Evolutionary conservation across 2,329 filamentous ascomycete species (phyloP), one percentile per base, ranked within the genome.

Genomic region (Teratosphaeria pseudoeucalypti): DNA sequence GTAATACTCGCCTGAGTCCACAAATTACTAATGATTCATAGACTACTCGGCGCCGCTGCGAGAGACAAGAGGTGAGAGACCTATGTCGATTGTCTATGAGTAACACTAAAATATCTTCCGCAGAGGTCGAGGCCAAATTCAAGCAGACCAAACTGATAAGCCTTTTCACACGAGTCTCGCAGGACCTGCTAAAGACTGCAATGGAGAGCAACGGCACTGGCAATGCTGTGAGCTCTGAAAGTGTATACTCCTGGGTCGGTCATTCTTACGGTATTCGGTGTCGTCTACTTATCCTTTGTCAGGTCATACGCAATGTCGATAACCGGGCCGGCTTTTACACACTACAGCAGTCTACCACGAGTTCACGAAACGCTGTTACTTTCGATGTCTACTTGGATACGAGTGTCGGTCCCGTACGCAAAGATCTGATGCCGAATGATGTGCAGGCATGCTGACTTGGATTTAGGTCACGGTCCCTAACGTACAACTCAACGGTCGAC

Each of bases 21-120:
- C 32, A 32, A 19, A 69, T 14, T 54, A 16, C 60, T 37, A 34
- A 58, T n/a, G 39, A 5, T 56, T 26, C 2, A 47, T 19, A 57
- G 84, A 86, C 67, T 86, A 86, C 67, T 83, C 80, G 3, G 80
- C 82, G 4, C 83, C 84, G 0, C 82, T 86, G 12, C 80, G 79
- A 1, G 82, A 85, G 67, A 81, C 81, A 63, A 77, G 84, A n/a
- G 16, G 43, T 49, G 43, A 49, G 43, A 19, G 9, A n/a, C 4
- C 34, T 14, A 43, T 14, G 12, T n/a, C 10, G 11, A 14, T 14
- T 14, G 16, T 2, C 3, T 12, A n/a, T 12, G 11, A 6, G 37
- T n/a, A 49, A 49, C 19, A 23, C 10, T 49, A 23, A 43, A 5
- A 6, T n/a, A 43, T 14, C 12, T 43, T 43, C 6, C 10, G n/a